Base-by-base conservation (phyloP, 441 rosid genomes). In the Daphne laureola region DNA sequence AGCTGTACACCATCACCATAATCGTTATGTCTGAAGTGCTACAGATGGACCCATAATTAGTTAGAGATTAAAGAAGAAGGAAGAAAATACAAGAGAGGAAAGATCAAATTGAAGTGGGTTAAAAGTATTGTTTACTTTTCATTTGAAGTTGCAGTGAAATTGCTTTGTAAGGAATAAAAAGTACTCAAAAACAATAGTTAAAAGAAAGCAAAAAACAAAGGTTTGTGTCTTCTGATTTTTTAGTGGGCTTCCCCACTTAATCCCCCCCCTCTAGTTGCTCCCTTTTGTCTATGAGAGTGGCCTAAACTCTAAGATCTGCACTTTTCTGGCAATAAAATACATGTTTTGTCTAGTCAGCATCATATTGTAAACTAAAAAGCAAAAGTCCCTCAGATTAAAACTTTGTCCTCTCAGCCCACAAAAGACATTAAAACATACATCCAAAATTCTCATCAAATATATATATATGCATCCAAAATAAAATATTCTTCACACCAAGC, bases 171-270 rank as follows among this genome's bases (percentile, higher is more conserved):
- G 36, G 36, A 31, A 31, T 31, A 0, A 5, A 0, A 5, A 31
- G 36, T 6, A 31, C 36, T 17, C 12, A 25, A 43, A 43, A 21
- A 21, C 25, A 21, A 26, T n/a, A 12, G 47, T 57, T 12, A 52
- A 65, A 53, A 43, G 67, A 54, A 62, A 66, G 46, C 50, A 63
- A 27, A 51, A 64, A 15, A 71, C 66, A 67, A 51, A 51, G 68
- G 60, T 64, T 31, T 63, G 56, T 59, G 67, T 63, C 59, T 67
- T 67, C 54, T 67, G 43, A 73, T 58, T 17, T 44, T 4, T 51
- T 54, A 70, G 73, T 74, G 75, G 78, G 66, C 58, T 59, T 56
- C 68, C 68, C 56, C 52, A 74, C 68, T 67, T 53, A 62, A 63
- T 57, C 56, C 44, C 8, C 38, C 26, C 36, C 9, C 36, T 31